Conservation (phyloP, 2,329 filamentous ascomycete species). For the Diatrype stigma region DNA sequence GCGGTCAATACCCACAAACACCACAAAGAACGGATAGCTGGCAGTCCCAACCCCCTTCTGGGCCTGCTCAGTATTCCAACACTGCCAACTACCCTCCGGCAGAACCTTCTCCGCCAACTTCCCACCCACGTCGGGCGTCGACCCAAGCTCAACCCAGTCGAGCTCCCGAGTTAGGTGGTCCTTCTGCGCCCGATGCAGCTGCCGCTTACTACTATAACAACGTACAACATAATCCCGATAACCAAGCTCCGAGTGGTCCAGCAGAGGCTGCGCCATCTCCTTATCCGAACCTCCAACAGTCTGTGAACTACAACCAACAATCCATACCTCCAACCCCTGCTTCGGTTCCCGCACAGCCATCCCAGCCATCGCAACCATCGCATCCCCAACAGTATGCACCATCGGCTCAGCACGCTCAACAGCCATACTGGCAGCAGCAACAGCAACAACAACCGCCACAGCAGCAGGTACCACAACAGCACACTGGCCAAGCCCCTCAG, state of each 20-base stretch:
- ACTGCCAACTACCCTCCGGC: slow-evolving; percentile 28
- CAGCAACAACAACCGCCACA: slow-evolving; percentile 37
- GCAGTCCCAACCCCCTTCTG: slow-evolving; percentile 38
- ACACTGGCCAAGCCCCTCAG: slow-evolving; percentile 37
- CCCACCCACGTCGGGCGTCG: slow-evolving; percentile 24
- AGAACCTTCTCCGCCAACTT: slow-evolving; percentile 27
- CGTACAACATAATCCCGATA: slow-evolving; percentile 30
- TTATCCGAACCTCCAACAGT: slow-evolving; percentile 49
- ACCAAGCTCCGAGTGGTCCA: slow-evolving; percentile 33
- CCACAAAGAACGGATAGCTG: slow-evolving; percentile 49
- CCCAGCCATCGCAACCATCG: slow-evolving; percentile 25
- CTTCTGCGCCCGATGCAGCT: slow-evolving; percentile 46
- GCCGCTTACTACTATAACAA: slow-evolving; percentile 55
- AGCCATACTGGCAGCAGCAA: slow-evolving; percentile 47
- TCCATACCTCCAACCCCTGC: slow-evolving; percentile 37
- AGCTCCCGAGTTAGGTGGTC: slow-evolving; percentile 25
- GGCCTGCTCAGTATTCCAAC: slow-evolving; percentile 33
- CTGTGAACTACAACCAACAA: slow-evolving; percentile 40
- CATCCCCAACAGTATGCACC: slow-evolving; percentile 29
- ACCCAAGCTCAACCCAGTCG: slow-evolving; percentile 24
- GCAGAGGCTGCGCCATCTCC: slow-evolving; percentile 44
- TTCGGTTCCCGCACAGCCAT: slow-evolving; percentile 21
- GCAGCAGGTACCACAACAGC: slow-evolving; percentile 27
- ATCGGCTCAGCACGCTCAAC: slow-evolving; percentile 31
- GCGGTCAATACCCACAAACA: slow-evolving; percentile 41